A percentile compares a stretch with the other conserved stretches of the same genome.
Conservation (phyloP, 345 rosid species). For the Mangifera indica region DNA sequence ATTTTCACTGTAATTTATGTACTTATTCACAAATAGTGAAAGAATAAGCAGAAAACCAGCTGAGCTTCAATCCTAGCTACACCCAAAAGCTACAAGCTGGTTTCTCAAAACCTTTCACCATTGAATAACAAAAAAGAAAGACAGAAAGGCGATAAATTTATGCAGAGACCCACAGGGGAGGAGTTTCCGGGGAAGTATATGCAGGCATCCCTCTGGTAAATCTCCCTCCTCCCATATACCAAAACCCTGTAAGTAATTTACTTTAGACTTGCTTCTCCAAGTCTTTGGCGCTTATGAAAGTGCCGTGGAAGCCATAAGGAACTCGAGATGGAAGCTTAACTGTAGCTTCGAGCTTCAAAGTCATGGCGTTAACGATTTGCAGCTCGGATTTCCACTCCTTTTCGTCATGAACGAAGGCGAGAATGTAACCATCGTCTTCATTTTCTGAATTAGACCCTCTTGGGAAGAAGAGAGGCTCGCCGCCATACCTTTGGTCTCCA, state of each 20-base stretch:
- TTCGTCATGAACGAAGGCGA: constrained; percentile 78
- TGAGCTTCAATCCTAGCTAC: constrained; percentile 60
- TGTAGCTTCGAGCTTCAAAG: constrained; percentile 55
- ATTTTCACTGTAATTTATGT: constrained; percentile 1
- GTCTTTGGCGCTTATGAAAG: constrained; percentile 56
- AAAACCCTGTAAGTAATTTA: constrained; percentile 2
- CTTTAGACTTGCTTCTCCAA: constrained; percentile 47
- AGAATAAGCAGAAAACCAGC: constrained; percentile 59
- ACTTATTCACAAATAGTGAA: constrained; percentile 28
- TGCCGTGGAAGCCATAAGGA: constrained; percentile 88
- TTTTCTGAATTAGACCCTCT: constrained; percentile 23
- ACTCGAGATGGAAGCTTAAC: constrained; percentile 77
- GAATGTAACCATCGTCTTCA: constrained; percentile 66
- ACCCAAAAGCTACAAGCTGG: constrained; percentile 65
- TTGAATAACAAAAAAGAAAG: constrained; percentile 19
- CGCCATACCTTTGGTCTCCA: constrained; percentile 63
- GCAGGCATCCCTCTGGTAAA: constrained; percentile 71
- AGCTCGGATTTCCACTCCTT: constrained; percentile 73
- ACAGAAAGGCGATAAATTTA: background rate
- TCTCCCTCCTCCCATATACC: constrained; percentile 27
- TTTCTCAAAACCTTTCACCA: constrained; percentile 40
- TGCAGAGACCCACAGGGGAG: constrained; percentile 30
- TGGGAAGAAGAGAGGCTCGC: constrained; percentile 76
- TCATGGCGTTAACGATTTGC: constrained; percentile 65
- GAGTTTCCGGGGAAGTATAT: constrained; percentile 70